Conservation (phyloP, 352 stramenopile genomes). For the Globisporangium heterothallicum region DNA sequence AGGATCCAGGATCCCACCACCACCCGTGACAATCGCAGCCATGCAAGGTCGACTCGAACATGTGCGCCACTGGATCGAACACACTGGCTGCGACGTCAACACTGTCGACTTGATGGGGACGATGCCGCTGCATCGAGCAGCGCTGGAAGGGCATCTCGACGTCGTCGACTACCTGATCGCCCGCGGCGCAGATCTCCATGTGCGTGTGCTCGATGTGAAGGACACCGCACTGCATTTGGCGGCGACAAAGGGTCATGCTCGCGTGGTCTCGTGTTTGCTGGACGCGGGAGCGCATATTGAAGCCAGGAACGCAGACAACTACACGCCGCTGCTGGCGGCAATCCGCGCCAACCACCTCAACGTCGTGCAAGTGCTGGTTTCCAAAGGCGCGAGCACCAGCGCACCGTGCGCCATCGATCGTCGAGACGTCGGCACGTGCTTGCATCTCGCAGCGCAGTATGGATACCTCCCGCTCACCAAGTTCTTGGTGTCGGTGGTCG, state of each 20-base stretch:
- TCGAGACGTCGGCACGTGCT: constrained; percentile 15
- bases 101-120: constrained; percentile 10
- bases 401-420: constrained; percentile 5
- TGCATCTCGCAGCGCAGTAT: constrained; percentile 29
- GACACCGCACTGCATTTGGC: constrained; percentile 39
- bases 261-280: constrained; percentile 25
- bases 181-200: constrained; percentile 18
- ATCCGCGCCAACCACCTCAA: constrained; percentile 25
- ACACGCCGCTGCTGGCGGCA: constrained; percentile 29
- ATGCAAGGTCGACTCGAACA: constrained; percentile 18
- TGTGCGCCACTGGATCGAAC: constrained; percentile 20
- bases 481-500: constrained; percentile 20
- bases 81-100: constrained; percentile 13
- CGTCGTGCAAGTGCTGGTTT: constrained; percentile 28
- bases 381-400: constrained; percentile 20
- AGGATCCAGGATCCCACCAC: not conserved
- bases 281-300: constrained; percentile 25
- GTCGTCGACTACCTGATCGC: constrained; percentile 25
- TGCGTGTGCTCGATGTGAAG: constrained; percentile 9
- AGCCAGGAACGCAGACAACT: constrained; percentile 17
- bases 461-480: constrained; percentile 18
- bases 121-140: constrained; percentile 14
- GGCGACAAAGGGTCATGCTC: constrained; percentile 19
- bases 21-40: constrained; percentile 10
- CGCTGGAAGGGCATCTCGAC: constrained; percentile 17